Evolutionary conservation across 2,329 filamentous ascomycete species (phyloP), one percentile per base, ranked within the genome.

Genomic region (Diplodia seriata): DNA sequence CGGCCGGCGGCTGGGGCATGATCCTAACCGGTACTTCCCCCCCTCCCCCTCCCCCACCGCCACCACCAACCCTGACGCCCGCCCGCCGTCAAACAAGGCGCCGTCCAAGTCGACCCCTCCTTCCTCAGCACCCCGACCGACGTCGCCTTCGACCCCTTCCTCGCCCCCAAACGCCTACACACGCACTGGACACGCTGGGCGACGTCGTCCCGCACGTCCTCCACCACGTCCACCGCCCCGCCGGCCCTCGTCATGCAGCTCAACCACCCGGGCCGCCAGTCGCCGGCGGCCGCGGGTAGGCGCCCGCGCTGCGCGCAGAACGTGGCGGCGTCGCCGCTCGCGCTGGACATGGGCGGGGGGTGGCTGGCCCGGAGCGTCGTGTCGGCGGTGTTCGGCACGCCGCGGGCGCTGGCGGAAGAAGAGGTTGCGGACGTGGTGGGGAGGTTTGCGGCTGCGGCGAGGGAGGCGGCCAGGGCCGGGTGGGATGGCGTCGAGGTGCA

Each of bases 401-500:
- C 88, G 0, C 81, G 83, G 54, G 88, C 83, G 63, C 87, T 90
- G 85, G 85, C 80, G 0, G 33, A 75, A 0, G 73, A 75, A 0
- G 87, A 90, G 49, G 87, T 90, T 53, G 78, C 84, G 20, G 77
- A 80, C 0, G 83, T 86, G 0, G 80, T 88, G 9, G 72, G 74
- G 7, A 81, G 83, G 54, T 90, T 89, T 69, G 84, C 84, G 0
- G 76, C 81, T 29, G 82, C 81, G 0, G 87, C 88, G 0, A 79
- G 81, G 6, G 72, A 89, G 3, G 79, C 81, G 67, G 78, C 78
- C 2, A 80, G 85, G 68, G 78, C 80, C 29, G 85, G 85, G 0
- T 87, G 86, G 68, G 80, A 81, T n/a, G 86, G 85, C 0, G 73
- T 85, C 9, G 79, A 87, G 70, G 69, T 87, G 20, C 85, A 87